Percentiles rank a stretch among this genome's conserved stretches.
Conservation (phyloP, 345 rosid species). For the Eucalyptus pumila region DNA sequence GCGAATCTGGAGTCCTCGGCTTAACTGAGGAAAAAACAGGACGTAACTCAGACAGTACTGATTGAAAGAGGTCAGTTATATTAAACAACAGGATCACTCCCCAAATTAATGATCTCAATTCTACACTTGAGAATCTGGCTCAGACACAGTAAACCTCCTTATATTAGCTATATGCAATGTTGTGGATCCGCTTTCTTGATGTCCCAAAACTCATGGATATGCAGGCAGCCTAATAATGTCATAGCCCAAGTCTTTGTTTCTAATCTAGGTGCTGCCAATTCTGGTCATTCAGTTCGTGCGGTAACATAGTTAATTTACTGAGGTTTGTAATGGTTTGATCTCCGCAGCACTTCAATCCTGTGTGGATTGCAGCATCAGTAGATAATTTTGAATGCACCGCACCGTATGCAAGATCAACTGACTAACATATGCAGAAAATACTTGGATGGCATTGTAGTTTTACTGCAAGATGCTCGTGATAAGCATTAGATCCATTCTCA, state of each 20-base stretch:
- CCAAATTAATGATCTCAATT: neutral
- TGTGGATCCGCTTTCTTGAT: neutral
- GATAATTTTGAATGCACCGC: neutral
- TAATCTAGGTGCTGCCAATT: neutral
- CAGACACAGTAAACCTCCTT: neutral
- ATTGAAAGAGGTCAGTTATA: neutral
- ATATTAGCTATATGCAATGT: neutral
- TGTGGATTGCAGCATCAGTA: neutral
- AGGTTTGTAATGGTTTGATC: neutral
- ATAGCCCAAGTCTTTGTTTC: neutral
- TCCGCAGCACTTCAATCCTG: neutral
- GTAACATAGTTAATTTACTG: neutral
- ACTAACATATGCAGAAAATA: neutral
- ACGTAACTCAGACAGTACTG: neutral
- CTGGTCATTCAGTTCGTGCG: neutral
- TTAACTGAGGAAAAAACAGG: conserved; percentile 31
- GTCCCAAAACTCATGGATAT: neutral
- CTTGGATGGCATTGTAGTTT: neutral
- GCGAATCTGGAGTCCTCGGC: conserved; percentile 36
- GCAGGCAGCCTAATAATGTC: neutral
- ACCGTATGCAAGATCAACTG: neutral
- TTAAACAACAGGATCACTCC: neutral
- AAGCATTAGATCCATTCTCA: neutral
- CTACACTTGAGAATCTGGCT: neutral
- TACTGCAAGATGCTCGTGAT: neutral